phyloP scores from a whole-genome alignment of 257 asterid species.

The Nemophila menziesii region DNA sequence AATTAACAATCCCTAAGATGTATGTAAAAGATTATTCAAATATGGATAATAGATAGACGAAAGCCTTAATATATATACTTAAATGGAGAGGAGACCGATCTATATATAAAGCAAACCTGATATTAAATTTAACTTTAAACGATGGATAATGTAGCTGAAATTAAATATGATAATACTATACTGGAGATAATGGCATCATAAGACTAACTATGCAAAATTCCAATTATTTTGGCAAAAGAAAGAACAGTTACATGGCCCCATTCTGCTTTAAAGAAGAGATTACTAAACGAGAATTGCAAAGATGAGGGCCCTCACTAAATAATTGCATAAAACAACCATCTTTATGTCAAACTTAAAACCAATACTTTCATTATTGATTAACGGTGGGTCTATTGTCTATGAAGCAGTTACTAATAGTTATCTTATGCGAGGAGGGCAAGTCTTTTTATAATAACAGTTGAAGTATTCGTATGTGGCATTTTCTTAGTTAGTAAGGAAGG shows the following conservation, averaged over 20 bases:
- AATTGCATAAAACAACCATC: neutral
- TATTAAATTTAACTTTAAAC: too few species aligned
- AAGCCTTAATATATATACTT: too few species aligned
- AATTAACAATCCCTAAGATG: too few species aligned
- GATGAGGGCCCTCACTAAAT: neutral
- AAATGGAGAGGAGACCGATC: too few species aligned
- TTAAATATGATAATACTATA: too few species aligned
- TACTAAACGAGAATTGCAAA: neutral
- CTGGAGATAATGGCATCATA: too few species aligned
- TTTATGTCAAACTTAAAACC: neutral
- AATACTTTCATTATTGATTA: neutral
- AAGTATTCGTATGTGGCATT: constrained; percentile 22
- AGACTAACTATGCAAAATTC: too few species aligned
- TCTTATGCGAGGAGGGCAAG: constrained; percentile 1
- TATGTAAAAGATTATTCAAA: too few species aligned
- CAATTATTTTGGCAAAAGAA: neutral
- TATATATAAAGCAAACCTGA: too few species aligned
- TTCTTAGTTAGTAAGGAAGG: constrained; percentile 52
- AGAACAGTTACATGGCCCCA: neutral
- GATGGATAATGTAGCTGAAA: too few species aligned
- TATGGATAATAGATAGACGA: too few species aligned
- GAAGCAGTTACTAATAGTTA: neutral
- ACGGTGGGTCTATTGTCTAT: neutral
- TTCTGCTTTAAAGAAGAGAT: neutral
- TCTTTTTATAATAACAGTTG: neutral